Evolutionary conservation across 1,139 yeast species (phyloP).

Genomic region (Nakaseomyces glabratus): DNA sequence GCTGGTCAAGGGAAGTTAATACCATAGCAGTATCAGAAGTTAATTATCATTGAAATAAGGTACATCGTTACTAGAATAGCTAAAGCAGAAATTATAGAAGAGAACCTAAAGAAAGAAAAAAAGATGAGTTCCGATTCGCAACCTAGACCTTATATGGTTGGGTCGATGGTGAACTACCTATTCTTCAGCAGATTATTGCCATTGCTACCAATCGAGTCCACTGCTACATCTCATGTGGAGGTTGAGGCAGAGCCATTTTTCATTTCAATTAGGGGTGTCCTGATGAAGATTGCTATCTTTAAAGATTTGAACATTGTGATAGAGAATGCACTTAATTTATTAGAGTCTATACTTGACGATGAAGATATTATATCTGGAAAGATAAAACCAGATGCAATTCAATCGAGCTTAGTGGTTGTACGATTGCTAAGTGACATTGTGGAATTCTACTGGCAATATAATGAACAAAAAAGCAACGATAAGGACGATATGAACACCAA

Average conservation of each 20-base stretch:
- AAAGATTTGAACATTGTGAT: conserved; percentile 22
- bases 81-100: too few relatives aligned
- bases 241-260: conserved; percentile 25
- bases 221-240: conserved; percentile 17
- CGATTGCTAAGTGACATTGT: conserved; percentile 25
- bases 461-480: conserved; percentile 9
- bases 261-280: conserved; percentile 22
- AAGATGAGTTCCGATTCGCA: neutral
- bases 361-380: conserved; percentile 14
- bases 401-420: conserved; percentile 22
- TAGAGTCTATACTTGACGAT: conserved; percentile 20
- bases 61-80: too few relatives aligned
- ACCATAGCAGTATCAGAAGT: too few relatives aligned
- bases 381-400: conserved; percentile 9
- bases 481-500: conserved; percentile 7
- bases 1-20: too few relatives aligned
- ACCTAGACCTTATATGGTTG: conserved; percentile 10
- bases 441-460: conserved; percentile 26
- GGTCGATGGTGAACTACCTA: conserved; percentile 18
- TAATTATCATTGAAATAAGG: too few relatives aligned
- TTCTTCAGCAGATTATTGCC: conserved; percentile 19
- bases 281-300: conserved; percentile 25
- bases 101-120: conserved; percentile 3
- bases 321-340: conserved; percentile 16
- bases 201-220: conserved; percentile 21